A percentile compares a stretch with the other conserved stretches of the same genome.
These are phyloP conservation scores for Pleurotus sapidus DNA, from an alignment of 768 basidiomycete genomes.

Conservation along the genomic window DNA sequence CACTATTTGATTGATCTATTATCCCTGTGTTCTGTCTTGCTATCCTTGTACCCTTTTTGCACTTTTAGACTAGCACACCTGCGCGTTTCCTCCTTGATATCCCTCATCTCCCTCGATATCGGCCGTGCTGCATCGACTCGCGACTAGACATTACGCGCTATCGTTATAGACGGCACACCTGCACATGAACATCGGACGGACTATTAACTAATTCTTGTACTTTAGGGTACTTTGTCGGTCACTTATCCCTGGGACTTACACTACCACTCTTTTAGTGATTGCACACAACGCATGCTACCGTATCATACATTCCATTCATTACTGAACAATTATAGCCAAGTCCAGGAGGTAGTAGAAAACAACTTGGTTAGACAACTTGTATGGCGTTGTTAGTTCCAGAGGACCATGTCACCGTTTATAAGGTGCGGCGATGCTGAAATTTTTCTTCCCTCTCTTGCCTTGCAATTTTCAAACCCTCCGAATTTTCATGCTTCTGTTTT, in stretches of 20 bases:
- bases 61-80: background rate
- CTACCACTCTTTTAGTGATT: background rate
- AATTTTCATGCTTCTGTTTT: too few relatives aligned
- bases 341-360: background rate
- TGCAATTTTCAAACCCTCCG: too few relatives aligned
- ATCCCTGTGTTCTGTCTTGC: slow-evolving; percentile 6
- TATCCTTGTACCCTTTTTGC: background rate
- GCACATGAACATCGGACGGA: background rate
- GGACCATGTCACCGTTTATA: background rate
- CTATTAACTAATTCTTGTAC: background rate
- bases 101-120: too few relatives aligned
- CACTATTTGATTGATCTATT: slow-evolving; percentile 1
- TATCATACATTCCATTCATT: background rate
- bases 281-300: background rate
- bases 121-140: too few relatives aligned
- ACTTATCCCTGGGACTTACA: background rate
- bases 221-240: slow-evolving; percentile 5
- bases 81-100: too few relatives aligned
- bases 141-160: too few relatives aligned
- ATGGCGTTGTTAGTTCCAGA: background rate
- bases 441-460: too few relatives aligned
- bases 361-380: background rate
- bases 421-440: background rate
- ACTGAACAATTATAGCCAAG: background rate
- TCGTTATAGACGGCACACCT: too few relatives aligned